A percentile compares a stretch with the other conserved stretches of the same genome.
Evolutionary conservation across 2,329 filamentous ascomycete genomes (phyloP).

Genomic region (Botrytis paeoniae): DNA sequence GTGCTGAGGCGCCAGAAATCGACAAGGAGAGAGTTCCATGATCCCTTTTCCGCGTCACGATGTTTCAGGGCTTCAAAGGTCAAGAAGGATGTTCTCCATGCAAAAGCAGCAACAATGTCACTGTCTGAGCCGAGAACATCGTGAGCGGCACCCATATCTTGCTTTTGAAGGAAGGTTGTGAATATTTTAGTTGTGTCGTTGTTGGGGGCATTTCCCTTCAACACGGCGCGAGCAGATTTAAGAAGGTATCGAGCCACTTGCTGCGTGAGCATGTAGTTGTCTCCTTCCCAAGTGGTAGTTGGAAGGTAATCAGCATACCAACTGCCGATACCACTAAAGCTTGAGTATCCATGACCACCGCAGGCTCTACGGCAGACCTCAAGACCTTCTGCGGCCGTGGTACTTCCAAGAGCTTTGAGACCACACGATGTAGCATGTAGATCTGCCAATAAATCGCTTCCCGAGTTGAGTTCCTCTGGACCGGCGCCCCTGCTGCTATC

Average conservation of each 20-base stretch:
- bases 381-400: conserved; percentile 69
- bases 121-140: conserved; percentile 68
- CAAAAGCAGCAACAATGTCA: conserved; percentile 71
- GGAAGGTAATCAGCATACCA: conserved; percentile 76
- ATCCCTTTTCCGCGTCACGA: conserved; percentile 69
- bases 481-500: conserved; percentile 55
- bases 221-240: conserved; percentile 69
- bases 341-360: conserved; percentile 73
- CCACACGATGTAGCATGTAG: conserved; percentile 75
- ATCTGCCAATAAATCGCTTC: conserved; percentile 67
- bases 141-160: conserved; percentile 70
- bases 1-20: conserved; percentile 76
- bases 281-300: conserved; percentile 60
- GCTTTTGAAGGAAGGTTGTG: conserved; percentile 58
- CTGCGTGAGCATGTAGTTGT: conserved; percentile 78
- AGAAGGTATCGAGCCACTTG: conserved; percentile 75
- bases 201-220: conserved; percentile 59
- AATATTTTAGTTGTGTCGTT: conserved; percentile 71
- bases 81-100: conserved; percentile 70
- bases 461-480: conserved; percentile 64
- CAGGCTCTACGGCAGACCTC: conserved; percentile 73
- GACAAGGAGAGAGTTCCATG: conserved; percentile 74
- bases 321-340: conserved; percentile 71
- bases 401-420: conserved; percentile 70
- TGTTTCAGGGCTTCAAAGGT: conserved; percentile 74